Evolutionary conservation across 352 stramenopile species (phyloP).

Genomic region (Phytophthora pistaciae): DNA sequence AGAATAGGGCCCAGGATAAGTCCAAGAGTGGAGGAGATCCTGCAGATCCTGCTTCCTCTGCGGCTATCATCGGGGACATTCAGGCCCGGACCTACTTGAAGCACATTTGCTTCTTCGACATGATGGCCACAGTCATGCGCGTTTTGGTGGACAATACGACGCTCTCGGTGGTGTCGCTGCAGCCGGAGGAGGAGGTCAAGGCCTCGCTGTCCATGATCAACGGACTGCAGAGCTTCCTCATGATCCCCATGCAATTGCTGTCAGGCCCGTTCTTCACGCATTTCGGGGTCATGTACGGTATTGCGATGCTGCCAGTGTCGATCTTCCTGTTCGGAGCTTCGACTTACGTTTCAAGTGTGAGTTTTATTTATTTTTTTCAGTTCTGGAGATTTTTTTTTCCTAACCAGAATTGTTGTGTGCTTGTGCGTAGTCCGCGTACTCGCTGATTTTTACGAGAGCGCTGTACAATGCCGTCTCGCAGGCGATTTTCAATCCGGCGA

Average conservation of each 20-base stretch:
- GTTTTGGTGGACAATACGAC: conserved; percentile 88
- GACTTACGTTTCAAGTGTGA: conserved; percentile 66
- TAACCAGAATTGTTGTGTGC: background rate
- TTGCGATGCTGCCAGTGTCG: conserved; percentile 70
- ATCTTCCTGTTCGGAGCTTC: conserved; percentile 80
- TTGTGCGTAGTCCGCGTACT: conserved; percentile 48
- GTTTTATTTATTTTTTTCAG: background rate
- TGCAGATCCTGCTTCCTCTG: conserved; percentile 26
- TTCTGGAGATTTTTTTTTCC: background rate
- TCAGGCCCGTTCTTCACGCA: conserved; percentile 85
- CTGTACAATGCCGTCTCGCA: conserved; percentile 86
- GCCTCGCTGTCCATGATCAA: conserved; percentile 81
- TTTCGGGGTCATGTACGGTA: conserved; percentile 90
- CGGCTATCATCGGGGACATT: conserved; percentile 68
- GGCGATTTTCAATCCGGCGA: conserved; percentile 84
- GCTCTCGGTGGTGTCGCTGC: conserved; percentile 74
- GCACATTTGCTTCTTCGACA: conserved; percentile 90
- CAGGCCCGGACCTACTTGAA: conserved; percentile 80
- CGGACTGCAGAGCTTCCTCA: conserved; percentile 86
- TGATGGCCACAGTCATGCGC: conserved; percentile 80
- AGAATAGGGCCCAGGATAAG: conserved; percentile 11
- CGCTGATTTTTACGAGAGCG: conserved; percentile 72
- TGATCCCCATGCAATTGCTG: conserved; percentile 87
- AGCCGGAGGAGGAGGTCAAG: conserved; percentile 77
- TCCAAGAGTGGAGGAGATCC: background rate